Evolutionary conservation across 2,329 filamentous ascomycete species (phyloP), one percentile per base, ranked within the genome.

Genomic region (Talaromyces albobiverticillius): DNA sequence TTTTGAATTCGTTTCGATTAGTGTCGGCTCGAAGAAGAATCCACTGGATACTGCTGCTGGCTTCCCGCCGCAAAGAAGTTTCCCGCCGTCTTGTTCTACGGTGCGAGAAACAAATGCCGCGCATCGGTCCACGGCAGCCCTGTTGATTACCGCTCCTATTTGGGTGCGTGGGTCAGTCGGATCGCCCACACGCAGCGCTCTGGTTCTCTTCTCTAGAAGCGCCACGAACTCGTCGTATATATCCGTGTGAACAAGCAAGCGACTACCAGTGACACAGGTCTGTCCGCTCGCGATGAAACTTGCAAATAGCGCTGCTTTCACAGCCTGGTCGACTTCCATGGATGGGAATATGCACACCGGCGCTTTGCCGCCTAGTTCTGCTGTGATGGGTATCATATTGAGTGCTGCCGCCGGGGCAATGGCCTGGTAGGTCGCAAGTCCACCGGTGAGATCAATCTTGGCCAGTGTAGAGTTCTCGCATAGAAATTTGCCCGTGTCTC

Each of bases 121-220:
- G 46, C 78, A 79, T 60, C 75, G 78, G 5, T 74, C 75, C 0
- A 67, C 62, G 0, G 67, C 62, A 0, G 58, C 60, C 14, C 48
- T 46, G 14, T 84, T 86, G 31, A 88, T 79, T 2, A 88, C 69
- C 0, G 83, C 82, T 0, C 85, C 85, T 79, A 88, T 88, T 67
- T 81, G 81, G 0, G 81, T 85, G 1, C 75, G 75, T 0, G 72
- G 69, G 52, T 86, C 82, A 3, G 67, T 73, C 0, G 83, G 83
- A 4, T 79, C 76, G 1, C 84, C 84, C 66, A 86, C 83, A 4
- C 80, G 76, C 3, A 71, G 64, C 0, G 72, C 62, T 26, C 84
- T 81, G 4, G 76, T 80, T n/a, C 82, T 73, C 53, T 73, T 76
- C 14, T 55, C 59, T 46, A 75, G 67, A 18, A 76, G 59, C 22